Percentiles rank a stretch among this genome's conserved stretches.
phyloP scores from a whole-genome alignment of 257 asterid species.

The Nicotiana paniculata region DNA sequence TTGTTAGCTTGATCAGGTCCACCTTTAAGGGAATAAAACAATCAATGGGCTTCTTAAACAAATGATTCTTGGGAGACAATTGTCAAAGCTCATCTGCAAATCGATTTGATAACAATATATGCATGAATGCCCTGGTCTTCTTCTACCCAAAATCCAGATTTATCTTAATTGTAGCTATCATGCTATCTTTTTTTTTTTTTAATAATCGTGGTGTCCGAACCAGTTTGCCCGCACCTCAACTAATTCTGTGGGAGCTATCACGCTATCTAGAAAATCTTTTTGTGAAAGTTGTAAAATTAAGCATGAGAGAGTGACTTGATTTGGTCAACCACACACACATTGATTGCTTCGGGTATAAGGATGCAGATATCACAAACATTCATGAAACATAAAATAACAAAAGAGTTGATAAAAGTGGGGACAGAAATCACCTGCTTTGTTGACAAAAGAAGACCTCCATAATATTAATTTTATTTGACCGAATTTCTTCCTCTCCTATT shows the following conservation, averaged over 20 bases:
- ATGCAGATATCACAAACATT: constrained; percentile 21
- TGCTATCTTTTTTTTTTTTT: no score
- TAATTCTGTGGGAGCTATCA: background rate
- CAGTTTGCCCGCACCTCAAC: no score
- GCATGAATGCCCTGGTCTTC: background rate
- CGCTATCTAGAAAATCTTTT: background rate
- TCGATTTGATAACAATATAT: background rate
- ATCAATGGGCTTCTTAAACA: background rate
- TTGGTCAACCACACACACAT: constrained; percentile 3
- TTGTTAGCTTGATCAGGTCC: background rate
- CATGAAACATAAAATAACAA: background rate
- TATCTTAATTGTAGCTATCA: no score
- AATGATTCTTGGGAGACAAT: background rate
- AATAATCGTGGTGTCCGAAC: no score
- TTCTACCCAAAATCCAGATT: background rate
- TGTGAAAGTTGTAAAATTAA: background rate
- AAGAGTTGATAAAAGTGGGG: constrained; percentile 20
- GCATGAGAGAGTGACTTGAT: background rate
- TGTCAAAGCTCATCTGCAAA: background rate
- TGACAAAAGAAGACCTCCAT: constrained; percentile 29
- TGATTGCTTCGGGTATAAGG: constrained; percentile 3
- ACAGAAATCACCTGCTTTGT: constrained; percentile 42
- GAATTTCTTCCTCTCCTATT: background rate
- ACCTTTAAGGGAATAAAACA: background rate
- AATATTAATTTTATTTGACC: background rate